Base-by-base conservation (phyloP, 1,284 basidiomycete genomes). In the Meripilus lineatus region DNA sequence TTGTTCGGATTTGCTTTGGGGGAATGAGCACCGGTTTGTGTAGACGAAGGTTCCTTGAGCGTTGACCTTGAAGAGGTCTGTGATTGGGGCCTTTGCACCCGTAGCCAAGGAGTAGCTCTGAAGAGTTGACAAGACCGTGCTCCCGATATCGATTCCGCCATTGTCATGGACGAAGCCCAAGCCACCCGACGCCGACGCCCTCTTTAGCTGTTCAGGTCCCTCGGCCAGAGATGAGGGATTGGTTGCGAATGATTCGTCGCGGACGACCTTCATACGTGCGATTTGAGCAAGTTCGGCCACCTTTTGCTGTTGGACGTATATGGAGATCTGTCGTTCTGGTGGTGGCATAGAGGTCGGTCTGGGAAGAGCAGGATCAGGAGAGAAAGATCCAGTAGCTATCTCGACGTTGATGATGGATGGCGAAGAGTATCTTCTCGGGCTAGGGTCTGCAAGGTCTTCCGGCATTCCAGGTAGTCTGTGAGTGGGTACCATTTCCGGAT, bases 201-300 rank as follows among this genome's bases (percentile, higher is more conserved):
- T 41, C 32, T 45, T 42, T 3, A 11, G 1, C 18, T 8, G 8
- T 30, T 30, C n/a, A n/a, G n/a, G 10, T 10, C 8, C 10, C 22
- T 25, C 2, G 21, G 18, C 15, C 17, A 23, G 18, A 15, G 39
- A 37, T 41, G 49, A 20, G 45, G 37, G 23, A 36, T 32, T 36
- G 35, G 44, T 15, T 4, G 30, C 17, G 17, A 34, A 21, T 14
- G 45, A 40, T 11, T 42, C 40, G 17, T 49, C 47, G 3, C 32
- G 41, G 13, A 50, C 28, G 34, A 48, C 46, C 32, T 39, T 38
- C 51, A 53, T 53, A 4, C 51, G 49, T 28, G 42, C 36, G 5
- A 50, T 53, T 33, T 53, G 51, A 6, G 46, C 51, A 2, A 53
- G 44, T 28, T 53, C 51, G 14, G 46, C 44, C 11, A 47, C 32